phyloP scores from a whole-genome alignment of 2,329 filamentous ascomycete species.

The Aspergillus brunneoviolaceus region DNA sequence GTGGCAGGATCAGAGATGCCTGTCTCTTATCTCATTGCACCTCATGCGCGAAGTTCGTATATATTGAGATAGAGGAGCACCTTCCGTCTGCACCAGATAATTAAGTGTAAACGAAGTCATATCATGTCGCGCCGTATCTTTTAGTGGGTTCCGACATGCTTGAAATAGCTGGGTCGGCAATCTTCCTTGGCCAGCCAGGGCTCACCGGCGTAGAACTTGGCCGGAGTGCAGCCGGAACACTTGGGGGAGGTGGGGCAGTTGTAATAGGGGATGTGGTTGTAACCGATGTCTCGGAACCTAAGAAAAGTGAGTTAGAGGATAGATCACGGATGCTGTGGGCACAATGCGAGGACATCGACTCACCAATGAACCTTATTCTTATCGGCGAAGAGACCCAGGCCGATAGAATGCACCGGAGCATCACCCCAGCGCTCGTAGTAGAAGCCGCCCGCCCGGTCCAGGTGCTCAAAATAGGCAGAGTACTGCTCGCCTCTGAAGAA shows the following conservation, averaged over 20 bases:
- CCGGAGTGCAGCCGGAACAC: slow-evolving; percentile 82
- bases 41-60: neutral
- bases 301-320: neutral
- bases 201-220: slow-evolving; percentile 85
- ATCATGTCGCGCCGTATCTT: neutral
- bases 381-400: slow-evolving; percentile 88
- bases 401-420: slow-evolving; percentile 94
- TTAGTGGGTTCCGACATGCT: slow-evolving; percentile 80
- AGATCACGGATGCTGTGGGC: neutral
- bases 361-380: slow-evolving; percentile 89
- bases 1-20: slow-evolving; percentile 4
- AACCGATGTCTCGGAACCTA: slow-evolving; percentile 99
- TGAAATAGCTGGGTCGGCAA: slow-evolving; percentile 96
- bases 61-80: neutral
- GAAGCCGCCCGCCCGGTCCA: slow-evolving; percentile 92
- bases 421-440: slow-evolving; percentile 99
- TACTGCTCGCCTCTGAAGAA: slow-evolving; percentile 92
- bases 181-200: slow-evolving; percentile 84
- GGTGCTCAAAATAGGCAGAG: slow-evolving; percentile 92
- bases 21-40: slow-evolving; percentile 4
- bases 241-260: slow-evolving; percentile 98
- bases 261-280: slow-evolving; percentile 97
- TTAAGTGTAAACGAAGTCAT: neutral
- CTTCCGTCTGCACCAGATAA: neutral
- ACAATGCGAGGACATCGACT: slow-evolving; percentile 32